A percentile compares a stretch with the other conserved stretches of the same genome.
Conservation (phyloP, 176 grass and related monocot genomes). For the Lolium perenne region DNA sequence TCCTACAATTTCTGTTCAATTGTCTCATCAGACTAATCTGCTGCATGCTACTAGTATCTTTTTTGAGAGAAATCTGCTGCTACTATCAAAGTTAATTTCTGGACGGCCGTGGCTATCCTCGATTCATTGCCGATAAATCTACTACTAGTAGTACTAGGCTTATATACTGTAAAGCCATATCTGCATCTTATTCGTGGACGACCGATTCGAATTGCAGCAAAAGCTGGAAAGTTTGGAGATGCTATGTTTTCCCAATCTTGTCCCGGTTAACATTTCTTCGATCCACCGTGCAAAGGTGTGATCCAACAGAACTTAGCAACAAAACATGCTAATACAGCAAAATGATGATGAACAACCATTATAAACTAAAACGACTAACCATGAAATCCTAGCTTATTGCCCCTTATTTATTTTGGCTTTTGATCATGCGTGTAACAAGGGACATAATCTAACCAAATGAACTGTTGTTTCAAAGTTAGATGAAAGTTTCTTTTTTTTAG, state of each 20-base stretch:
- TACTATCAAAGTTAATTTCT: neutral
- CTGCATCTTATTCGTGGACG: neutral
- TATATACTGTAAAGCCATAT: neutral
- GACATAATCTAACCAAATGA: too few relatives aligned
- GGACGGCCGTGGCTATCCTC: too few relatives aligned
- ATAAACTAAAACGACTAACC: too few relatives aligned
- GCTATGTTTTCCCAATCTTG: neutral
- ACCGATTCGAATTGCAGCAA: neutral
- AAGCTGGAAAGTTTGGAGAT: neutral
- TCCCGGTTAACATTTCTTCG: neutral
- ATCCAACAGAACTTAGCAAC: too few relatives aligned
- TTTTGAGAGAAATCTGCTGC: too few relatives aligned
- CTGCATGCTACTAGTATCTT: neutral
- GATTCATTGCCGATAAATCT: neutral
- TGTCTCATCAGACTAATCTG: neutral
- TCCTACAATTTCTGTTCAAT: neutral
- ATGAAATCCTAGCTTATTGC: too few relatives aligned
- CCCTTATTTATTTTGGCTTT: conserved; percentile 34
- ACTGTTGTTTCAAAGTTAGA: too few relatives aligned
- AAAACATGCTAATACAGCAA: neutral
- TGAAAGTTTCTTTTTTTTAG: too few relatives aligned
- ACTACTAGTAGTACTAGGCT: too few relatives aligned
- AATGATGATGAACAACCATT: neutral
- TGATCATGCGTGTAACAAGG: too few relatives aligned
- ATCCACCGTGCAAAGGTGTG: too few relatives aligned